Evolutionary conservation across 768 basidiomycete genomes (phyloP).

Genomic region (Dentipellis fragilis): DNA sequence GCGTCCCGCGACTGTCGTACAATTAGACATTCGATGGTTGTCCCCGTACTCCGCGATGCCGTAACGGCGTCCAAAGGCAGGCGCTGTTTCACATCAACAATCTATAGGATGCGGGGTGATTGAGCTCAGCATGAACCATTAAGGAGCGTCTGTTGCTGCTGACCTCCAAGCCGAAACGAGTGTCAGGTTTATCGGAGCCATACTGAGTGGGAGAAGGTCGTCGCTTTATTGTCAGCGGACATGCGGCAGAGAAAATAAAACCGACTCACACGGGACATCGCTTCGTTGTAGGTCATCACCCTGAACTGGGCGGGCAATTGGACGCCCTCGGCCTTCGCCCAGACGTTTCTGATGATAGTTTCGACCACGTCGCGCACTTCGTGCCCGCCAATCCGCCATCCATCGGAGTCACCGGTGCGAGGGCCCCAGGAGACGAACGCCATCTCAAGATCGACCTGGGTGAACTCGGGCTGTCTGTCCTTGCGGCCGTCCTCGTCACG

Average conservation of each 20-base stretch:
- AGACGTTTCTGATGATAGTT: conserved; percentile 61
- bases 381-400: conserved; percentile 79
- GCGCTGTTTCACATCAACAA: conserved; percentile 22
- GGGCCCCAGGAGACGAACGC: conserved; percentile 81
- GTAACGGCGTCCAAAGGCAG: conserved; percentile 20
- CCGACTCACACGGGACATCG: conserved; percentile 72
- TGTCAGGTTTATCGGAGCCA: conserved; percentile 94
- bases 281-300: conserved; percentile 83
- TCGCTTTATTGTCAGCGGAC: conserved; percentile 11
- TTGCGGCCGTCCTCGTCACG: conserved; percentile 92
- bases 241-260: conserved; percentile 2
- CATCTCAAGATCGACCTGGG: conserved; percentile 95
- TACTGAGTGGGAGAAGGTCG: conserved; percentile 38
- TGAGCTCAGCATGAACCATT: neutral
- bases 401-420: conserved; percentile 16
- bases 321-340: conserved; percentile 59
- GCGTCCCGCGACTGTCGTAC: conserved; percentile 18
- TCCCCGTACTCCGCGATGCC: conserved; percentile 17
- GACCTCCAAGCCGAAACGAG: conserved; percentile 81
- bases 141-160: conserved; percentile 13
- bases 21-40: conserved; percentile 23
- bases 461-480: conserved; percentile 95
- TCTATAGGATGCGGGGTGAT: conserved; percentile 15
- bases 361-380: conserved; percentile 79
- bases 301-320: conserved; percentile 53